Base-by-base conservation (phyloP, 2,329 filamentous ascomycete species). In the Akanthomyces dipterigenus region DNA sequence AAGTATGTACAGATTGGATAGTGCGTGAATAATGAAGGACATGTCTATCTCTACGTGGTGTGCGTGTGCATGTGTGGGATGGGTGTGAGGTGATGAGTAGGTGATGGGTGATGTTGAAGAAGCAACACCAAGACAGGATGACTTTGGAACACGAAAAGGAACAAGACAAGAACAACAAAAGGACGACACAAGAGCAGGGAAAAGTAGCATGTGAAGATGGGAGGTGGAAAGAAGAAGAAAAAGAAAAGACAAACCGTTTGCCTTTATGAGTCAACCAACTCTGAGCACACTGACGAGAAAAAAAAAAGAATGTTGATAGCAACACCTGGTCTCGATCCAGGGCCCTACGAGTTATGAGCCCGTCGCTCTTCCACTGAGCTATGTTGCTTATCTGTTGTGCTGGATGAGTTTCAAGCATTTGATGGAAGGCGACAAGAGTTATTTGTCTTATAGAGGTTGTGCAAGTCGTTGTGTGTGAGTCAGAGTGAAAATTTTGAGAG, bases 301-400 rank as follows among this genome's bases (percentile, higher is more conserved):
- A 40, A 50, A 50, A 51, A 49, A 40, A 20, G 3, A 3, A 24
- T n/a, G 26, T 3, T 22, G 51, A 46, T 62, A 62, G 60, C 60
- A 62, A 62, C 60, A 62, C 60, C 60, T 62, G 46, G 60, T 58
- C 60, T 62, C 54, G 60, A 62, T 62, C 60, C 60, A 62, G 60
- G 60, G 60, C 26, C 58, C 58, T 61, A 55, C 58, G 58, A 50
- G 58, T 61, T 61, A 61, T 61, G 58, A 55, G 58, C 58, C 58
- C 58, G 58, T 55, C 58, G 58, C 58, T 61, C 60, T 62, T 62
- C 60, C 60, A 51, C 60, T 62, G 60, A 58, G 60, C 60, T 62
- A 62, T 62, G 58, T 61, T 61, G 58, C 58, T 61, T 48, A 49
- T 60, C n/a, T 26, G 22, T 46, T 46, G 2, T 26, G 43, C 43